A percentile compares a stretch with the other conserved stretches of the same genome.
These are phyloP conservation scores for Hypoxylon fuscum DNA, from an alignment of 495 filamentous ascomycete species.

Conservation along the genomic window DNA sequence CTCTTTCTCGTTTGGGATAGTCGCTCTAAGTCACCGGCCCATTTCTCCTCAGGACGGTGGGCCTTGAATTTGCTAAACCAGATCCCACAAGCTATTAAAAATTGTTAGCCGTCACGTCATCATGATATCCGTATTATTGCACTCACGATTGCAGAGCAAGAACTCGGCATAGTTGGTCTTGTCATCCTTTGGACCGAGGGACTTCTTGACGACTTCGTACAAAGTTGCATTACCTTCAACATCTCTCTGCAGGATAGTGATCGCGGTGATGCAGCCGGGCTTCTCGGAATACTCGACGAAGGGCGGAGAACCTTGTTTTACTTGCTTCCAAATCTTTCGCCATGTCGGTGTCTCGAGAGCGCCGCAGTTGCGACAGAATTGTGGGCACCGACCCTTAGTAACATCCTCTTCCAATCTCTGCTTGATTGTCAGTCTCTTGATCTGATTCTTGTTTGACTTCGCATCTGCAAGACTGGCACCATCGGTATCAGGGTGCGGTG, in stretches of 20 bases:
- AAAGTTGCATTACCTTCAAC: constrained; percentile 63
- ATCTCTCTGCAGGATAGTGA: constrained; percentile 71
- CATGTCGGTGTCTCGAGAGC: constrained; percentile 95
- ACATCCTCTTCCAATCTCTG: constrained; percentile 73
- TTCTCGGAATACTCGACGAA: constrained; percentile 73
- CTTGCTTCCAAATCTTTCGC: constrained; percentile 85
- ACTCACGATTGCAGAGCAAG: constrained; percentile 88
- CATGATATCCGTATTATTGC: neutral
- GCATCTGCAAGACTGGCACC: constrained; percentile 37
- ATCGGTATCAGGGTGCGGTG: constrained; percentile 46
- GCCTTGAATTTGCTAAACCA: constrained; percentile 88
- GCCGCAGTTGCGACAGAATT: constrained; percentile 90
- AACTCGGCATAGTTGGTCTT: constrained; percentile 73
- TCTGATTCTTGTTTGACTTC: constrained; percentile 57
- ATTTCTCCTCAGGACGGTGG: constrained; percentile 84
- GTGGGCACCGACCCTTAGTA: constrained; percentile 75
- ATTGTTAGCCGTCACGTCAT: constrained; percentile 8
- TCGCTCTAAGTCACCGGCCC: constrained; percentile 72
- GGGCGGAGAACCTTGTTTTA: constrained; percentile 66
- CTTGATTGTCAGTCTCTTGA: constrained; percentile 69
- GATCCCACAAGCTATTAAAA: constrained; percentile 78
- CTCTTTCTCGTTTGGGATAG: constrained; percentile 60
- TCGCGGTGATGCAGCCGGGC: constrained; percentile 67
- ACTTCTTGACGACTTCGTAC: constrained; percentile 82
- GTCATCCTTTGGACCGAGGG: constrained; percentile 62